phyloP scores from a whole-genome alignment of 768 basidiomycete species.

The Collybiopsis confluens region DNA sequence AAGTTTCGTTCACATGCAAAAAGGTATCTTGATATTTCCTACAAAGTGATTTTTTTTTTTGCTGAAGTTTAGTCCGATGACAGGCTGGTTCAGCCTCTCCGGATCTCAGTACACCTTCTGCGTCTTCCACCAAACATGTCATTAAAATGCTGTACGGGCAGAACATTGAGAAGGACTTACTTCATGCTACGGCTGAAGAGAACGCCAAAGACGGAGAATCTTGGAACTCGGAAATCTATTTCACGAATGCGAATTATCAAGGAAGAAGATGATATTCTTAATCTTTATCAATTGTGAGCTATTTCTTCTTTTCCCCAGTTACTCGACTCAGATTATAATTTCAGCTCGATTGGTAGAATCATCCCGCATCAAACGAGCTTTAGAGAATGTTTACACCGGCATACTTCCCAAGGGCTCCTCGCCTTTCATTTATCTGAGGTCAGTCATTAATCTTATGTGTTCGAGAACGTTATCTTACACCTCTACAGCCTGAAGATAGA shows the following conservation, averaged over 20 bases:
- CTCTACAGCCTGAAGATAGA: constrained; percentile 69
- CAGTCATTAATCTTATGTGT: not conserved
- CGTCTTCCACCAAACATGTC: constrained; percentile 57
- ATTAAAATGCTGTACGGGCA: constrained; percentile 83
- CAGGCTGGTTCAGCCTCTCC: constrained; percentile 72
- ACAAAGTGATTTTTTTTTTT: not conserved
- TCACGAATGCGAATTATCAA: constrained; percentile 86
- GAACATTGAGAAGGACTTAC: constrained; percentile 72
- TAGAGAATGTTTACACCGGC: constrained; percentile 81
- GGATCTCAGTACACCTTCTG: constrained; percentile 76
- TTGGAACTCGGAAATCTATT: constrained; percentile 73
- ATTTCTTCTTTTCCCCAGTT: constrained; percentile 32
- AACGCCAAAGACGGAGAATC: constrained; percentile 29
- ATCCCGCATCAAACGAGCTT: constrained; percentile 74
- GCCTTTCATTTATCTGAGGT: constrained; percentile 96
- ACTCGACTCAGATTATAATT: not conserved
- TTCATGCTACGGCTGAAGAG: constrained; percentile 36
- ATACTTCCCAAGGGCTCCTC: constrained; percentile 85
- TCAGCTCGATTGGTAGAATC: constrained; percentile 93
- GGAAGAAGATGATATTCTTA: constrained; percentile 79
- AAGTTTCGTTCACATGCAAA: constrained; percentile 84
- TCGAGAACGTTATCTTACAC: not conserved
- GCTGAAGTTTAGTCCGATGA: constrained; percentile 6
- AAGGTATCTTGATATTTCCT: constrained; percentile 50
- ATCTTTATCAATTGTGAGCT: constrained; percentile 92